Base-by-base conservation (phyloP, 495 filamentous ascomycete genomes). In the Talaromyces thailandensis region DNA sequence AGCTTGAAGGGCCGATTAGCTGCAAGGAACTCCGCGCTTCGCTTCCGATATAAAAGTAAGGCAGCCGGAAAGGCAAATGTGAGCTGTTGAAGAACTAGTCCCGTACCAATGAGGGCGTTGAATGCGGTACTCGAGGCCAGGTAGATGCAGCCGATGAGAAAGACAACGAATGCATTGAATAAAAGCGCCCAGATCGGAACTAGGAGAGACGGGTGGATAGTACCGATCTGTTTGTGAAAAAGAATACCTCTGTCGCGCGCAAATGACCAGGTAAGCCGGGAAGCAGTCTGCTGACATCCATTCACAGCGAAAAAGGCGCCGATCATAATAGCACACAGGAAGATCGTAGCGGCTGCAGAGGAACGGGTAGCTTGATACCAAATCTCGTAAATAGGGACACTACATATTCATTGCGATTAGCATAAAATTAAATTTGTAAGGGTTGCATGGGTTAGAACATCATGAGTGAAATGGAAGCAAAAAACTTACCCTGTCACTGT, bases 241-340 rank as follows among this genome's bases (percentile, higher is more conserved):
- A 74, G 64, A n/a, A 71, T 56, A n/a, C 67, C 73, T 25, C 72
- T 63, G 63, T 79, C 76, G 53, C 75, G 68, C 14, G 73, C 77
- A 37, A 80, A 77, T 12, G 73, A 70, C 77, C 77, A 80, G 4
- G 71, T 76, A 26, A 80, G 67, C 23, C 76, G 71, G 1, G 76
- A 79, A 14, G 73, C 67, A 2, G 73, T 75, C 16, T 76, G 74
- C 29, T 73, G 70, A n/a, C 71, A 69, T 23, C 70, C 70, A 56
- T 73, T 72, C 2, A 71, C 64, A 25, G 72, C 69, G 8, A 74
- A 63, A 59, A 70, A 70, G 55, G 65, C 67, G n/a, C 73, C 58
- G 58, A 62, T 50, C 16, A 73, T 63, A 12, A 76, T 60, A 14
- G 68, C 61, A 2, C 64, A 65, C 58, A 72, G 68, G 61, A 73